Conservation (phyloP, 306 rosid genomes). For the Prunus dulcis region DNA sequence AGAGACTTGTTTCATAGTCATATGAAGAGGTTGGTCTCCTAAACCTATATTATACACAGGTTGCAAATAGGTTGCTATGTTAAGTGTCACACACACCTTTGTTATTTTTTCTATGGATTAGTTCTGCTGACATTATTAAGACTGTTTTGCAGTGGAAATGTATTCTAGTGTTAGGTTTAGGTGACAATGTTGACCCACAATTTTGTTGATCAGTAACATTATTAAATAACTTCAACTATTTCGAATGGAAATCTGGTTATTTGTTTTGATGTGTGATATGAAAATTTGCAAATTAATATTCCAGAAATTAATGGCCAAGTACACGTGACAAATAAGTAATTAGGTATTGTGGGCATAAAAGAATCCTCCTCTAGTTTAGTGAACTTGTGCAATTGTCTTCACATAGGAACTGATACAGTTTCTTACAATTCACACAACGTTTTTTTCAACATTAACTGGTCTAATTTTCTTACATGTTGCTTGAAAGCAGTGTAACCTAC, state of each 20-base stretch:
- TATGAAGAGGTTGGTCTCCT: slow-evolving; percentile 75
- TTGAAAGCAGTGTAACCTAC: slow-evolving; percentile 64
- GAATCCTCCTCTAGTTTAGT: neutral
- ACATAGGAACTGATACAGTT: neutral
- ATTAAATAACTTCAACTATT: neutral
- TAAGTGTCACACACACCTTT: neutral
- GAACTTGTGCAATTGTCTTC: neutral
- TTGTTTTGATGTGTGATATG: too few relatives aligned
- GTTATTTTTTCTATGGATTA: neutral
- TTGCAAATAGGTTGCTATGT: neutral
- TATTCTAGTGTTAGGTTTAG: neutral
- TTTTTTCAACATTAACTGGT: neutral
- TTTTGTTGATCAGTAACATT: neutral
- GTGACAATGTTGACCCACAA: neutral
- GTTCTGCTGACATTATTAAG: neutral
- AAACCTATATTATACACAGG: neutral
- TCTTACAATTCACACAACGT: too few relatives aligned
- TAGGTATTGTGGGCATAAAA: neutral
- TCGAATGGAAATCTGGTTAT: neutral
- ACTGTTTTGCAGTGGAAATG: neutral
- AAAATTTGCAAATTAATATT: neutral
- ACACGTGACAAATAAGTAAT: neutral
- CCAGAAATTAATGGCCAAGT: neutral
- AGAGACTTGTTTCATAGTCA: slow-evolving; percentile 81
- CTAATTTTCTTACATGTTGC: slow-evolving; percentile 1